Evolutionary conservation across 345 rosid genomes (phyloP), one percentile per base, ranked within the genome.

Genomic region (Arabis hirsuta): DNA sequence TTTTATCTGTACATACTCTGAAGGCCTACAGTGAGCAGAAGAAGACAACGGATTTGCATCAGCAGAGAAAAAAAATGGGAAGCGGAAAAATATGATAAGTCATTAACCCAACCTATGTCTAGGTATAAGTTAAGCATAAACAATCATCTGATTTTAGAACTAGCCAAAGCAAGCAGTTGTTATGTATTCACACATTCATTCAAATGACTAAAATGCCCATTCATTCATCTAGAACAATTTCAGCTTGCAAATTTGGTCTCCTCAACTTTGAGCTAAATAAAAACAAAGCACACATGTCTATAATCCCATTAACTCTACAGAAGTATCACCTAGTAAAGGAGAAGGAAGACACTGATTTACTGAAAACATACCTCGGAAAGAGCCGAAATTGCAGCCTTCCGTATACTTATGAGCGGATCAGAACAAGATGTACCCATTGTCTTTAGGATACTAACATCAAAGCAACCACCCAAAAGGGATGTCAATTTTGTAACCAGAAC

Each of bases 361-460:
- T 52, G 50, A 36, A 42, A 82, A 73, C 84, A 63, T 67, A 94
- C 97, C 97, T 94, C 96, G 4, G 96, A 94, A 54, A 94, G 86
- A 32, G 96, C 96, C 44, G 88, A 85, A 73, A 84, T 74, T 24
- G 96, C 96, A 50, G 91, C 96, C 80, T 89, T 95, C 58, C 99
- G 84, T 34, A 87, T 91, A 82, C 97, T 95, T 58, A 95, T 88
- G 54, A 95, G 96, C 6, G 96, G 90, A 76, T 94, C 98, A 4
- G 91, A 94, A 74, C 97, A 94, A 76, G 98, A 92, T 69, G 88
- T 83, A 48, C 92, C 97, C 84, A 89, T 77, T 12, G 82, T 87
- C 78, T 88, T 91, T 43, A 91, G 82, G 74, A 94, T 59, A 80
- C 78, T 64, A 59, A 76, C 86, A 79, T 87, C 99, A 42, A 89